These are phyloP conservation scores for Sarcodon aspratus DNA, from an alignment of 768 basidiomycete species.

Conservation along the genomic window DNA sequence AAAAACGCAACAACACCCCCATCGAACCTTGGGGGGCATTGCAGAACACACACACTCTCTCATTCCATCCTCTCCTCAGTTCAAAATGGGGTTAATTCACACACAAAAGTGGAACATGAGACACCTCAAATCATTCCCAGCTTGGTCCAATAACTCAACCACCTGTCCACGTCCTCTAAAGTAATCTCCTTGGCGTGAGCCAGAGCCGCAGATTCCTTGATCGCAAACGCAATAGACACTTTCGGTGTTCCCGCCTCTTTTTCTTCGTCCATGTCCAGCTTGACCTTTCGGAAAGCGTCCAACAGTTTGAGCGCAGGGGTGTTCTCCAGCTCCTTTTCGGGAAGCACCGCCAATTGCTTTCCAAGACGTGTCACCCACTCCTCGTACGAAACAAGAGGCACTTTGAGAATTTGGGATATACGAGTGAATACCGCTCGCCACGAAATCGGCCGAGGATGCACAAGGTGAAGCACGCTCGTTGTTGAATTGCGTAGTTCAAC, in stretches of 20 bases:
- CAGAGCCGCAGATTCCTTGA: neutral
- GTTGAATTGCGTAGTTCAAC: constrained; percentile 15
- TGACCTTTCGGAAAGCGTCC: constrained; percentile 1
- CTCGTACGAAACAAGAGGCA: constrained; percentile 5
- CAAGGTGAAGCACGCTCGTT: constrained; percentile 9
- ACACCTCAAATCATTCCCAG: neutral
- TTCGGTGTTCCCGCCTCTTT: neutral
- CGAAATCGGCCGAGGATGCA: constrained; percentile 4
- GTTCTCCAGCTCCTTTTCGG: constrained; percentile 6
- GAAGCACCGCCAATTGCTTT: neutral
- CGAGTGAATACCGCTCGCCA: constrained; percentile 5
- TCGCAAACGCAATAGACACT: neutral
- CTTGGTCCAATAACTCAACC: neutral
- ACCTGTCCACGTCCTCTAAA: neutral
- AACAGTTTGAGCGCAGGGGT: constrained; percentile 6
- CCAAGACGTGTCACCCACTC: constrained; percentile 4
- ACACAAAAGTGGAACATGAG: too few relatives aligned
- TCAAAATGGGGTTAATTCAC: too few relatives aligned
- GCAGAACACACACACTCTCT: too few relatives aligned
- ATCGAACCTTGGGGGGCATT: too few relatives aligned
- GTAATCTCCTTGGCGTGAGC: neutral
- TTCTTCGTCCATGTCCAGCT: neutral
- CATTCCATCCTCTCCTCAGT: too few relatives aligned
- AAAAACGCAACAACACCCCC: too few relatives aligned
- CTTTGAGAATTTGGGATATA: constrained; percentile 3